Base-by-base conservation (phyloP, 805 yeast species). In the Saturnispora sanitii region DNA sequence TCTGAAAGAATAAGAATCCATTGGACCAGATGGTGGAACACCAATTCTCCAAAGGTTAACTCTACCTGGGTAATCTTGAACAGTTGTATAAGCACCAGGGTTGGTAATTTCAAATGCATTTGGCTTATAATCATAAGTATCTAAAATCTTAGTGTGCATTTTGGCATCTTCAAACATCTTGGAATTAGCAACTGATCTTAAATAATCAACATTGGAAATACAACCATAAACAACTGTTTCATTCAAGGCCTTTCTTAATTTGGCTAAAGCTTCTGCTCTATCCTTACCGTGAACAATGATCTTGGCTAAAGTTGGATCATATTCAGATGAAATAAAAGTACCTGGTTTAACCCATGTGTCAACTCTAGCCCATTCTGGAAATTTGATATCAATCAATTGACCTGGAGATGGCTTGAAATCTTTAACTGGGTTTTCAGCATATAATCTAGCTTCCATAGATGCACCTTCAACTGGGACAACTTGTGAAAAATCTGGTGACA, bases 21-120 rank as follows among this genome's bases (percentile, higher is more conserved):
- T 92, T 45, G 97, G 96, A 35, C 98, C 98, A 31, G 95, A 85
- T 6, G 97, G 97, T 20, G 98, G 98, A 42, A 90, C 97, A 59
- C 98, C 98, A 51, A 82, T 73, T 56, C 82, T 77, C 94, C 94
- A 83, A 59, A 70, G 70, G n/a, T 86, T 81, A 41, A 69, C 68
- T 67, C 98, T 79, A 39, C 94, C 95, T 15, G 95, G 94, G 61
- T 79, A 92, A 62, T 92, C 98, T 66, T 90, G 98, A 37, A 90
- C 90, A 3, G 96, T 84, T 28, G 97, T 90, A 63, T 86, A 86
- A 32, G 96, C 90, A 53, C 98, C 98, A 2, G 97, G 96, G 33
- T 76, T 64, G 25, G 80, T 60, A 31, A 90, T 73, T 63, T 90
- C 97, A 60, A 90, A 72, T 2, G 96, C 95, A 42, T 75, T 71